Conservation (phyloP, 139 green algal genomes). For the Eudorina sp. region DNA sequence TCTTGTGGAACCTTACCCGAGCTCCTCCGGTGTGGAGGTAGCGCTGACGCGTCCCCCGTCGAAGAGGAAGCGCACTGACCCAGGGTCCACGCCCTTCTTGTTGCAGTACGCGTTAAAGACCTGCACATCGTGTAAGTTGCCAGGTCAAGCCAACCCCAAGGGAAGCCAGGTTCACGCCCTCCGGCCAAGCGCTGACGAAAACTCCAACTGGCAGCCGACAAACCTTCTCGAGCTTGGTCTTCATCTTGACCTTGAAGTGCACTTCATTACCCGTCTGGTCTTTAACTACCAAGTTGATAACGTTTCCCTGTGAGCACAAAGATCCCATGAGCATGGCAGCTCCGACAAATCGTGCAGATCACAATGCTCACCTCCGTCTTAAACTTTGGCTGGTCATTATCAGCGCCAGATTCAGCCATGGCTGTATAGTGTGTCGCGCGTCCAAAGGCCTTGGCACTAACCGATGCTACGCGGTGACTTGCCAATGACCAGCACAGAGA, state of each 20-base stretch:
- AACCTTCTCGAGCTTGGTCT: conserved; percentile 74
- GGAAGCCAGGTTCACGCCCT: no score
- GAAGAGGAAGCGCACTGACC: conserved; percentile 52
- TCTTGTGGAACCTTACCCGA: conserved; percentile 10
- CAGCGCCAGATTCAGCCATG: no score
- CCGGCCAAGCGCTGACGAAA: no score
- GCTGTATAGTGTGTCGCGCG: no score
- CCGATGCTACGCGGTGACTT: no score
- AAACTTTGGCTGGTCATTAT: no score
- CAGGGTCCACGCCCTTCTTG: conserved; percentile 58
- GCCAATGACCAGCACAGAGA: no score
- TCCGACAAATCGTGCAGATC: background rate
- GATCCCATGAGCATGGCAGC: no score
- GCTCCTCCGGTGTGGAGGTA: conserved; percentile 32
- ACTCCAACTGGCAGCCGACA: no score
- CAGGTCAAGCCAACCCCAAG: no score
- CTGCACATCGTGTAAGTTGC: conserved; percentile 24
- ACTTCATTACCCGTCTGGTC: conserved; percentile 68
- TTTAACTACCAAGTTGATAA: conserved; percentile 69
- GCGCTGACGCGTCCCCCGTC: conserved; percentile 53
- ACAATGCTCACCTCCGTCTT: background rate
- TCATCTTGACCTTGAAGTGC: conserved; percentile 72
- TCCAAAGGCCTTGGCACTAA: no score
- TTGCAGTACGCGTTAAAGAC: conserved; percentile 69
- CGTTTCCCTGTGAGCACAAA: conserved; percentile 44